Conservation (phyloP, 176 grass and related monocot species). For the Cenchrus fungigraminus region DNA sequence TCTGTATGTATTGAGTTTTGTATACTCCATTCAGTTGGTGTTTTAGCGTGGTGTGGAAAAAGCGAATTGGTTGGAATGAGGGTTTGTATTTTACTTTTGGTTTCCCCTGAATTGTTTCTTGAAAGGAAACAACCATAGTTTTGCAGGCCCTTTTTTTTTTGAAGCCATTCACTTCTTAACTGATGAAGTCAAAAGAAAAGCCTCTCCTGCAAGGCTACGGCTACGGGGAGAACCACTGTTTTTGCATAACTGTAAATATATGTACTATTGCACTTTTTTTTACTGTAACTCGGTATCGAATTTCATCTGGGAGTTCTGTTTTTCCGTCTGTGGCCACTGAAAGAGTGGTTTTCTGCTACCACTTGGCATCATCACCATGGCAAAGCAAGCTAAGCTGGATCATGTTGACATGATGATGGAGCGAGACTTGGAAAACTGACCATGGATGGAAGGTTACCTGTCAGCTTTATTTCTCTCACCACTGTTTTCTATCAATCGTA, state of each 20-base stretch:
- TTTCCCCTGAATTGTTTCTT: not conserved
- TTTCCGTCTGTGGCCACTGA: slow-evolving; percentile 1
- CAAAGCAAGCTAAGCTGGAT: not conserved
- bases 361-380: not conserved
- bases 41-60: slow-evolving; percentile 45
- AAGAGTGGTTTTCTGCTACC: not conserved
- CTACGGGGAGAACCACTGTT: not conserved
- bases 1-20: slow-evolving; percentile 42
- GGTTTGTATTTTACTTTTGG: not conserved
- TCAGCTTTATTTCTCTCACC: not conserved
- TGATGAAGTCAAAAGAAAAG: not conserved
- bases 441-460: not conserved
- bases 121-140: slow-evolving; percentile 43
- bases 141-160: slow-evolving; percentile 1
- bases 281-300: not conserved
- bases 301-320: not conserved
- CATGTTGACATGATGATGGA: not conserved
- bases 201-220: not conserved
- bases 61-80: slow-evolving; percentile 31
- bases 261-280: slow-evolving; percentile 20
- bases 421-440: not conserved
- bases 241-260: slow-evolving; percentile 47
- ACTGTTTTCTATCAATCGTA: not conserved
- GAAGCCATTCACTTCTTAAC: not conserved
- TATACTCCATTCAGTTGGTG: slow-evolving; percentile 54